A percentile compares a stretch with the other conserved stretches of the same genome.
These are phyloP conservation scores for Hypoxylon intermedium DNA, from an alignment of 495 filamentous ascomycete species.

Conservation along the genomic window DNA sequence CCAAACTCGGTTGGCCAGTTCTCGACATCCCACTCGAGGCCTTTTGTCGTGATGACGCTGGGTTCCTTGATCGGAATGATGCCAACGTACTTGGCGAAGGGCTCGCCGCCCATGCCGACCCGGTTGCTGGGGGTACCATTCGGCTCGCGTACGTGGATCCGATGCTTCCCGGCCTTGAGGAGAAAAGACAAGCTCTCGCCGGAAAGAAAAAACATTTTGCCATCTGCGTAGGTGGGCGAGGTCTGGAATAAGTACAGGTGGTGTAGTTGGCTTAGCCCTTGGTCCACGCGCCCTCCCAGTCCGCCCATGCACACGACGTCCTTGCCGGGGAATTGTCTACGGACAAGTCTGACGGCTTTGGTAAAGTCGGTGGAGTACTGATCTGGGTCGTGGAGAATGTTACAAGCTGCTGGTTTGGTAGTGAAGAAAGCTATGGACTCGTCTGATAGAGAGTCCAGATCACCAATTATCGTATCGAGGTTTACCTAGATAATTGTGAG, in stretches of 20 bases:
- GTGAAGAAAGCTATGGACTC: conserved; percentile 67
- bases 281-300: conserved; percentile 88
- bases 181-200: conserved; percentile 82
- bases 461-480: conserved; percentile 79
- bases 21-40: conserved; percentile 88
- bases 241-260: conserved; percentile 70
- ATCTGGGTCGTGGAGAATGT: conserved; percentile 70
- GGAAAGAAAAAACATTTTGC: conserved; percentile 73
- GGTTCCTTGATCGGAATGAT: conserved; percentile 82
- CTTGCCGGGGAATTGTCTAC: conserved; percentile 37
- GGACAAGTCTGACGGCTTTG: conserved; percentile 63
- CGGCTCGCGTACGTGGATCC: conserved; percentile 65
- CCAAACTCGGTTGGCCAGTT: conserved; percentile 85
- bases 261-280: conserved; percentile 86
- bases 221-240: conserved; percentile 51
- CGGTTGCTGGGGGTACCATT: conserved; percentile 36
- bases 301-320: conserved; percentile 79
- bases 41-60: conserved; percentile 74
- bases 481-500: conserved; percentile 49
- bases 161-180: conserved; percentile 70
- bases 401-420: conserved; percentile 49
- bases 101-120: conserved; percentile 50
- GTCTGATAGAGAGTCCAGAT: conserved; percentile 80
- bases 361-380: conserved; percentile 82
- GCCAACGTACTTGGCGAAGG: conserved; percentile 72